phyloP scores from a whole-genome alignment of 2,329 filamentous ascomycete genomes.

The Bipolaris bicolor region DNA sequence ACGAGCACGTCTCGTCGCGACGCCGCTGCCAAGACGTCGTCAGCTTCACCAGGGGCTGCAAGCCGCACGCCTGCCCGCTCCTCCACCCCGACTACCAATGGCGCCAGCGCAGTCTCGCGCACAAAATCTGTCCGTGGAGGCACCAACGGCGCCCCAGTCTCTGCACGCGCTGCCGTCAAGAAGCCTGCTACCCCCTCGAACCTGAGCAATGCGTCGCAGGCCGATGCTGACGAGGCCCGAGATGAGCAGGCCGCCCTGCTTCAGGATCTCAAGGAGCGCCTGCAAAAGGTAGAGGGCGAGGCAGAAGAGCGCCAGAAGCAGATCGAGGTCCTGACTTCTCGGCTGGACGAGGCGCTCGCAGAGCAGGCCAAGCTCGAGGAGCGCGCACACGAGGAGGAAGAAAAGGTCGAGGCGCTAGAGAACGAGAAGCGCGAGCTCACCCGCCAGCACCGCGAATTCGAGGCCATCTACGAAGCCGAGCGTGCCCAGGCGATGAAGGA shows the following conservation, averaged over 20 bases:
- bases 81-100: constrained; percentile 39
- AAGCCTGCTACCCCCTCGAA: constrained; percentile 45
- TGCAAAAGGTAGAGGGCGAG: constrained; percentile 78
- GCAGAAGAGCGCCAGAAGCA: constrained; percentile 85
- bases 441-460: constrained; percentile 86
- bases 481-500: constrained; percentile 86
- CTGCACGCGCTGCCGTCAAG: constrained; percentile 48
- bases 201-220: constrained; percentile 45
- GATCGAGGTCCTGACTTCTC: constrained; percentile 79
- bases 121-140: constrained; percentile 42
- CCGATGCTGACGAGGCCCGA: constrained; percentile 67
- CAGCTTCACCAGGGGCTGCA: constrained; percentile 42
- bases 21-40: constrained; percentile 25
- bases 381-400: constrained; percentile 82
- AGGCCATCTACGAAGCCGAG: constrained; percentile 90
- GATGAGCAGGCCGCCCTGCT: constrained; percentile 80
- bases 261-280: constrained; percentile 81
- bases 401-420: constrained; percentile 78
- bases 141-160: constrained; percentile 45
- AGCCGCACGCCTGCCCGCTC: constrained; percentile 41
- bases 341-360: constrained; percentile 80
- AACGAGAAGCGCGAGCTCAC: constrained; percentile 85
- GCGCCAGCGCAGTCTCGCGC: constrained; percentile 37
- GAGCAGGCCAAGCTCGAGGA: constrained; percentile 91
- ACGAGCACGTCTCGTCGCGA: constrained; percentile 40